phyloP scores from a whole-genome alignment of 208 protist species.

The Tritrichomonas foetus region DNA sequence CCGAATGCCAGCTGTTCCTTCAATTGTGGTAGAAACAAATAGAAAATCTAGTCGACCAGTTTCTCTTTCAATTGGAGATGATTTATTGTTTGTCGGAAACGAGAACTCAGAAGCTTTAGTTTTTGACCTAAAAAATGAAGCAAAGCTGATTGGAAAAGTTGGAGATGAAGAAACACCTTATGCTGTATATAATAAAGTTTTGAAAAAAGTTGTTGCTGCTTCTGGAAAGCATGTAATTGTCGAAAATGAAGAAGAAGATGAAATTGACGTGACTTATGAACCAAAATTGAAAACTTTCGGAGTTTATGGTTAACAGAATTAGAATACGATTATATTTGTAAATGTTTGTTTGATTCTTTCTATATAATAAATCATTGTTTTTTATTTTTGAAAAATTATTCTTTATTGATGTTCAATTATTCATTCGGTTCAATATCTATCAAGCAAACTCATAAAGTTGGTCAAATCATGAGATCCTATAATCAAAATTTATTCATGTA shows the following conservation, averaged over 20 bases:
- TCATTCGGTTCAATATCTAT: no score
- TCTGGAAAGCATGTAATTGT: neutral
- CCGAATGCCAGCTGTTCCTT: neutral
- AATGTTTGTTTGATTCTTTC: no score
- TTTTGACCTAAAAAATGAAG: neutral
- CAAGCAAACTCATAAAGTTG: no score
- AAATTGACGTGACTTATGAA: neutral
- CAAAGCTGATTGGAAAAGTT: neutral
- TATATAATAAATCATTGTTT: no score
- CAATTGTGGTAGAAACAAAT: neutral
- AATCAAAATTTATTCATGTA: no score
- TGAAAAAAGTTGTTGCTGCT: neutral
- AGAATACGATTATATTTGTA: no score
- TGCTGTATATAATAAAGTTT: neutral
- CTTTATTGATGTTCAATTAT: no score
- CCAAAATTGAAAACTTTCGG: neutral
- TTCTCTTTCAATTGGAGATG: neutral
- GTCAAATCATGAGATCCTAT: no score
- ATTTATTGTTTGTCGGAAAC: neutral
- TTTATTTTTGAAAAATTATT: no score
- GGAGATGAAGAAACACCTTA: neutral
- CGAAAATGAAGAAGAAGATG: neutral
- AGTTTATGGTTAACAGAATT: neutral
- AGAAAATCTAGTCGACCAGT: neutral
- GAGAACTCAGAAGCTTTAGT: neutral